phyloP scores from a whole-genome alignment of 140 eudicot genomes.

The Senecio squalidus region DNA sequence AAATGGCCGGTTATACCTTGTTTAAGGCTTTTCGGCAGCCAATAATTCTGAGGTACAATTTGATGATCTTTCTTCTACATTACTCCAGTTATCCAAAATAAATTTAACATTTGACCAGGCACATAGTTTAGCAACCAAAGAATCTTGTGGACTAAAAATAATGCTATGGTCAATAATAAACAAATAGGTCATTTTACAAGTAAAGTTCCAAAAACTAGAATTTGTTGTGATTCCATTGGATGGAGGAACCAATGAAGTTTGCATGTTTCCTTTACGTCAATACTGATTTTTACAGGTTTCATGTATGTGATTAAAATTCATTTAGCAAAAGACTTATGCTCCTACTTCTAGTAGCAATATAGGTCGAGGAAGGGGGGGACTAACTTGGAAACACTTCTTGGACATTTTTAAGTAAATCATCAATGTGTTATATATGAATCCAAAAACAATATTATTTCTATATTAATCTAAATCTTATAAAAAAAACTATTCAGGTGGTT shows the following conservation, averaged over 20 bases:
- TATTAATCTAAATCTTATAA: no score
- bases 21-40: slow-evolving; percentile 87
- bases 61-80: not conserved
- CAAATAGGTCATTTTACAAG: not conserved
- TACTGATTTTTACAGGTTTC: slow-evolving; percentile 1
- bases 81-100: not conserved
- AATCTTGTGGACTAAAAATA: not conserved
- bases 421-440: no score
- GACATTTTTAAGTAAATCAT: no score
- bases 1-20: slow-evolving; percentile 55
- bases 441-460: no score
- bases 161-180: not conserved
- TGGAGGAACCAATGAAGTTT: not conserved
- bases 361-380: no score
- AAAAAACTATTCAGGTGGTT: no score
- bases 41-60: slow-evolving; percentile 62
- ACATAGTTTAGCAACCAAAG: not conserved
- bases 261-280: not conserved
- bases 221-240: slow-evolving; percentile 1
- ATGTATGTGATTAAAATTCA: not conserved
- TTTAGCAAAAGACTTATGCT: no score
- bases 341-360: no score
- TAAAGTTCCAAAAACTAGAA: not conserved
- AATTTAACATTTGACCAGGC: slow-evolving; percentile 2
- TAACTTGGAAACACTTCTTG: no score